Percentiles rank a stretch among this genome's conserved stretches.
Evolutionary conservation across 371 early-diverging fungal species (phyloP).

Genomic region (Circinella minor): DNA sequence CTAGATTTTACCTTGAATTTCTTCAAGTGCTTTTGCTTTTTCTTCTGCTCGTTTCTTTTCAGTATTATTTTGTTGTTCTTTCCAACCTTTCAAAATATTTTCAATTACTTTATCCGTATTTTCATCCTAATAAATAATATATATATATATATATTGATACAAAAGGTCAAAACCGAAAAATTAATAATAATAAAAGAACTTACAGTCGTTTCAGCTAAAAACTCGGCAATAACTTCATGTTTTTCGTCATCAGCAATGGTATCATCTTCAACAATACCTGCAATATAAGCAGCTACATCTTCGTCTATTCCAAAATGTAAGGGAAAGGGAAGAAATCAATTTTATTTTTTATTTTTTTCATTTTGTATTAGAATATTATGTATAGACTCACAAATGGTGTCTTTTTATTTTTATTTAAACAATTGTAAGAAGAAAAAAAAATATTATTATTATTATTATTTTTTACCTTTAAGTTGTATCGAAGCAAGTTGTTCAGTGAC

Average conservation of each 20-base stretch:
- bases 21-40: slow-evolving; percentile 39
- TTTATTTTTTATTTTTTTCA: too few relatives aligned
- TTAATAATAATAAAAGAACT: not conserved
- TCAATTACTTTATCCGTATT: slow-evolving; percentile 41
- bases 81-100: slow-evolving; percentile 39
- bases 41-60: slow-evolving; percentile 41
- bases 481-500: not conserved
- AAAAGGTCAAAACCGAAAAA: not conserved
- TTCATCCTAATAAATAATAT: slow-evolving; percentile 35
- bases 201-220: slow-evolving; percentile 57
- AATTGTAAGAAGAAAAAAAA: not conserved
- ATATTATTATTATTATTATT: too few relatives aligned
- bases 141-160: too few relatives aligned
- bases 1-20: slow-evolving; percentile 40
- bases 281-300: slow-evolving; percentile 60
- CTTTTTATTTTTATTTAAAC: too few relatives aligned
- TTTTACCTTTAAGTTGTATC: not conserved
- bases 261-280: slow-evolving; percentile 59
- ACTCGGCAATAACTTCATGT: slow-evolving; percentile 59
- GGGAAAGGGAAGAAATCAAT: not conserved
- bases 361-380: too few relatives aligned
- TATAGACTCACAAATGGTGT: too few relatives aligned
- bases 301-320: slow-evolving; percentile 28
- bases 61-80: slow-evolving; percentile 38
- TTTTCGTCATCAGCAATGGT: slow-evolving; percentile 61